Evolutionary conservation across 2,329 filamentous ascomycete species (phyloP).

Genomic region (Pseudohalonectria lignicola): DNA sequence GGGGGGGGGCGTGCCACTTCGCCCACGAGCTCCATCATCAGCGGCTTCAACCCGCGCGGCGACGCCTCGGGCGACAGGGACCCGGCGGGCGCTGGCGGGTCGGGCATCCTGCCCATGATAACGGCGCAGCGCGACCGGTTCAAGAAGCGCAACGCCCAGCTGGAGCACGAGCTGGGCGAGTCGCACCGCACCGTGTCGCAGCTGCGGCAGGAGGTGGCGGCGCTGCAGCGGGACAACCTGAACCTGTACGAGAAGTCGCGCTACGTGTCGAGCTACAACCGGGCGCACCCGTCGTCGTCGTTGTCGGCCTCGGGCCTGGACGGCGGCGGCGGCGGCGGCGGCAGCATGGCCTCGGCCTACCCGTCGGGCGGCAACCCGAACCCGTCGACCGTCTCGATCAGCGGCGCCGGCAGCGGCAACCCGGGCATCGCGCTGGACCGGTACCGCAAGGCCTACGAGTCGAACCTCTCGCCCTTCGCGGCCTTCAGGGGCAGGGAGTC

Average conservation of each 20-base stretch:
- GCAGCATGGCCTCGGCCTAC: slow-evolving; percentile 53
- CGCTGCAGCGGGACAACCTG: slow-evolving; percentile 91
- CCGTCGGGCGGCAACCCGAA: slow-evolving; percentile 53
- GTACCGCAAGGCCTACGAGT: slow-evolving; percentile 88
- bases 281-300: slow-evolving; percentile 26
- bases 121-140: slow-evolving; percentile 96
- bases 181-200: slow-evolving; percentile 73
- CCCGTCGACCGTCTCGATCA: slow-evolving; percentile 55
- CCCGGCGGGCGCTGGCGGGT: slow-evolving; percentile 55
- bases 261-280: slow-evolving; percentile 89
- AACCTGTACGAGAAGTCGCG: slow-evolving; percentile 95
- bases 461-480: slow-evolving; percentile 89
- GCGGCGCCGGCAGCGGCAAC: slow-evolving; percentile 36
- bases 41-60: slow-evolving; percentile 53
- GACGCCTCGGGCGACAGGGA: slow-evolving; percentile 32
- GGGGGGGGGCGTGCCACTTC: slow-evolving; percentile 49
- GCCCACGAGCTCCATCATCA: slow-evolving; percentile 96
- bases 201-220: slow-evolving; percentile 79
- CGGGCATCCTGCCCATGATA: slow-evolving; percentile 93
- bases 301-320: background rate
- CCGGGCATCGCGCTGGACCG: slow-evolving; percentile 66
- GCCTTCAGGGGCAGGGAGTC: slow-evolving; percentile 92
- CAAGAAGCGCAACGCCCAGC: slow-evolving; percentile 86
- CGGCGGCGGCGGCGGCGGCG: slow-evolving; percentile 30
- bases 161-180: slow-evolving; percentile 84